Evolutionary conservation across 2,329 filamentous ascomycete genomes (phyloP).

Genomic region (Trichoderma citrinoviride): DNA sequence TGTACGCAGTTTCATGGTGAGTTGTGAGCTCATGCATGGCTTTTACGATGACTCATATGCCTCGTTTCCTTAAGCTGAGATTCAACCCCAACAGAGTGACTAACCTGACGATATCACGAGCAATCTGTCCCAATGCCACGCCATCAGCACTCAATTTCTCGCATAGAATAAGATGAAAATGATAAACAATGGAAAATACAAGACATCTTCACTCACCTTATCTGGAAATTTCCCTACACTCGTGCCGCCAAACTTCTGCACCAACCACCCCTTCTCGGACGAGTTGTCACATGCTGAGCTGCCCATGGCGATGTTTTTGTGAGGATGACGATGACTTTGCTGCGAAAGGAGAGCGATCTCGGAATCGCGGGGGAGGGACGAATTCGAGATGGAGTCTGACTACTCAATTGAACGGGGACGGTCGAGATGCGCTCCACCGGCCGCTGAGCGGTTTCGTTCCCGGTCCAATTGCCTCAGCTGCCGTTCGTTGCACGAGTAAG

Average conservation of each 20-base stretch:
- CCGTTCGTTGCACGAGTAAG: neutral
- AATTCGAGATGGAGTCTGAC: too few relatives aligned
- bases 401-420: neutral
- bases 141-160: slow-evolving; percentile 13
- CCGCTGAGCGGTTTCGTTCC: neutral
- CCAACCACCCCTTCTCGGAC: slow-evolving; percentile 64
- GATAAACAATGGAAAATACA: neutral
- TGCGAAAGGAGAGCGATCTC: slow-evolving; percentile 21
- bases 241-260: slow-evolving; percentile 94
- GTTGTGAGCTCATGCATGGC: neutral
- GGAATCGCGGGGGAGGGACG: neutral
- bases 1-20: slow-evolving; percentile 21
- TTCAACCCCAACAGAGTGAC: slow-evolving; percentile 11
- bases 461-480: neutral
- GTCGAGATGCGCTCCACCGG: neutral
- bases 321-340: neutral
- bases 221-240: slow-evolving; percentile 91
- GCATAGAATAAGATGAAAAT: neutral
- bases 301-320: slow-evolving; percentile 30
- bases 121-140: slow-evolving; percentile 35
- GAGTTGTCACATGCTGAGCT: slow-evolving; percentile 37
- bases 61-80: too few relatives aligned
- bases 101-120: slow-evolving; percentile 44
- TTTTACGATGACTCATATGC: neutral
- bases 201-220: slow-evolving; percentile 45